A percentile compares a stretch with the other conserved stretches of the same genome.
phyloP scores from a whole-genome alignment of 768 basidiomycete genomes.

The Kwoniella heveanensis region DNA sequence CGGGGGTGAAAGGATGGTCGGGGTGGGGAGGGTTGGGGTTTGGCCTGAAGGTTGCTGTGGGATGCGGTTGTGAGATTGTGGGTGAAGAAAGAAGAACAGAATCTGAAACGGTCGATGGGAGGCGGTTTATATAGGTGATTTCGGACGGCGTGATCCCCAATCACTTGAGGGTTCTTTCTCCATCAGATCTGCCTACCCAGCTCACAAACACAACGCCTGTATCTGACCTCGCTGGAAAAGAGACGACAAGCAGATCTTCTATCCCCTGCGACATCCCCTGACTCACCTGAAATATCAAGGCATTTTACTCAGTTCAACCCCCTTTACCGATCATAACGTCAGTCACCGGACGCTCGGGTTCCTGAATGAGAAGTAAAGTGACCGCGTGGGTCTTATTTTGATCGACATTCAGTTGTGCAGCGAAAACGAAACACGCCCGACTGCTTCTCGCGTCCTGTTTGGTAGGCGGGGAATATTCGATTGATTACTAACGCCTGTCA shows the following conservation, averaged over 20 bases:
- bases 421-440: neutral
- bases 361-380: slow-evolving; percentile 1
- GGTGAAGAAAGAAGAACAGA: slow-evolving; percentile 25
- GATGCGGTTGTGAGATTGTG: slow-evolving; percentile 24
- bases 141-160: no score
- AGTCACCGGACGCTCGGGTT: slow-evolving; percentile 13
- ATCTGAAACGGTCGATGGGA: no score
- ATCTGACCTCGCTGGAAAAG: no score
- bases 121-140: slow-evolving; percentile 30
- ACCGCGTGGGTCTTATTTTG: neutral
- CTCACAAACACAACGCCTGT: no score
- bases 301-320: no score
- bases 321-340: neutral
- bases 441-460: no score
- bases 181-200: no score
- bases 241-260: neutral
- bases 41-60: slow-evolving; percentile 12
- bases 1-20: slow-evolving; percentile 23
- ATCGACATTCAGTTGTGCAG: no score
- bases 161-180: no score
- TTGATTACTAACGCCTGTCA: neutral
- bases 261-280: neutral
- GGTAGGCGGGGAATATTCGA: no score
- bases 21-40: slow-evolving; percentile 3
- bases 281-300: neutral